Conservation (phyloP, 305 asterid species). For the Salvia sclarea region DNA sequence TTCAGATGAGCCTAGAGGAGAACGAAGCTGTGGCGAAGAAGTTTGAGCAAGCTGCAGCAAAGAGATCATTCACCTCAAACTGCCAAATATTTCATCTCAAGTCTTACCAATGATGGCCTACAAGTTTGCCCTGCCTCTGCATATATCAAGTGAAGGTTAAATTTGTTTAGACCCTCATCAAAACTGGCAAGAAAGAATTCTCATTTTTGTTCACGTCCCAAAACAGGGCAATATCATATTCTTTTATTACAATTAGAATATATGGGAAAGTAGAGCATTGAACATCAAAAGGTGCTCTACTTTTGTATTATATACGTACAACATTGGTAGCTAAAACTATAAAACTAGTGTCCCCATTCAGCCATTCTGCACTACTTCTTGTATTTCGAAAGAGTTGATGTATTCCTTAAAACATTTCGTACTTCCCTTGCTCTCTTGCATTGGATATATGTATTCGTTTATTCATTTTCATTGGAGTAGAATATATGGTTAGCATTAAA, state of each 20-base stretch:
- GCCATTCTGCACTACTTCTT: neutral
- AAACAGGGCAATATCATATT: slow-evolving; percentile 23
- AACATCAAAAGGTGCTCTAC: slow-evolving; percentile 6
- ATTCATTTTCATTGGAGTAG: too few species aligned
- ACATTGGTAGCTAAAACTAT: neutral
- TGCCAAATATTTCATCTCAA: slow-evolving; percentile 78
- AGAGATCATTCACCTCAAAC: slow-evolving; percentile 35
- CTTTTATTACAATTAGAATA: slow-evolving; percentile 23
- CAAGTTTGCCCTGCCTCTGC: neutral
- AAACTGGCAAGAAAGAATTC: neutral
- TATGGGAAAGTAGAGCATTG: neutral
- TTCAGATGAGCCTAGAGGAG: slow-evolving; percentile 69
- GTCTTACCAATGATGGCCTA: slow-evolving; percentile 45
- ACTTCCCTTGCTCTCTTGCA: too few species aligned
- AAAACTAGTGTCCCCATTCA: neutral
- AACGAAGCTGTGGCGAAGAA: slow-evolving; percentile 62
- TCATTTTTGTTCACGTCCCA: neutral
- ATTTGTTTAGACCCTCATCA: neutral
- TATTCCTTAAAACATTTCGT: neutral
- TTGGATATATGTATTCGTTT: too few species aligned
- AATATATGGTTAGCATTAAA: too few species aligned
- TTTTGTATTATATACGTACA: neutral
- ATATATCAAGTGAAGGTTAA: neutral
- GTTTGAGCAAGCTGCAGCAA: slow-evolving; percentile 63
- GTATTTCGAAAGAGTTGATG: neutral